Evolutionary conservation across 2,329 filamentous ascomycete species (phyloP).

Genomic region (Alternaria triticimaculans): DNA sequence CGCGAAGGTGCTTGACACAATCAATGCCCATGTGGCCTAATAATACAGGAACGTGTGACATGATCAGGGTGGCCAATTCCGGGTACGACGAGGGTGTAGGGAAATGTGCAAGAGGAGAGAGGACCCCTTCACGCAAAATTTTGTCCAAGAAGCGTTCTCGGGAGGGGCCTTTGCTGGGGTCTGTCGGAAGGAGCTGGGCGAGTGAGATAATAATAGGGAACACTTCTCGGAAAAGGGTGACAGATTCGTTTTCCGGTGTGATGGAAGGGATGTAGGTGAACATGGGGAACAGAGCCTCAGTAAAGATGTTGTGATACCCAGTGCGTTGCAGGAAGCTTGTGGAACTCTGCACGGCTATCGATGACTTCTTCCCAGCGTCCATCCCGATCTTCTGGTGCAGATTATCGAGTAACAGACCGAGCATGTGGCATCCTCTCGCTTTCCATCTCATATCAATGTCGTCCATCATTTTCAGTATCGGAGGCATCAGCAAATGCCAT

Average conservation of each 20-base stretch:
- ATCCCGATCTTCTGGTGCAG: not conserved
- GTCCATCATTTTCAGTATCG: constrained; percentile 72
- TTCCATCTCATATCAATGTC: constrained; percentile 64
- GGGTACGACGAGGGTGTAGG: constrained; percentile 59
- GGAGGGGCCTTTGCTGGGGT: constrained; percentile 13
- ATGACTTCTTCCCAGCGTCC: constrained; percentile 27
- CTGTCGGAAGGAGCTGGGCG: constrained; percentile 17
- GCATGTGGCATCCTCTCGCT: constrained; percentile 61
- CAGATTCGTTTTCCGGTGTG: constrained; percentile 75
- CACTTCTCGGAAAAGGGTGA: constrained; percentile 67
- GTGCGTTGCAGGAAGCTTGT: constrained; percentile 57
- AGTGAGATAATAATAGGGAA: constrained; percentile 72
- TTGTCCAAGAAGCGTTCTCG: constrained; percentile 51
- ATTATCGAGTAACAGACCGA: constrained; percentile 62
- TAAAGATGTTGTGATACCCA: constrained; percentile 70
- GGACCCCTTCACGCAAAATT: constrained; percentile 52
- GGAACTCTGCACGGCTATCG: constrained; percentile 45
- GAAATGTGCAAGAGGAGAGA: constrained; percentile 61
- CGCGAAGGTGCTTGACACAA: constrained; percentile 72
- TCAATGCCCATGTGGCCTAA: constrained; percentile 66
- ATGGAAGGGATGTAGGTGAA: constrained; percentile 79
- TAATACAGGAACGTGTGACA: constrained; percentile 58
- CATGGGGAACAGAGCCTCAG: constrained; percentile 72
- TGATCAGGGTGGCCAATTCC: constrained; percentile 63
- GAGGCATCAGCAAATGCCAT: constrained; percentile 74